These are phyloP conservation scores for Striga hermonthica DNA, from an alignment of 305 asterid species.

Conservation along the genomic window DNA sequence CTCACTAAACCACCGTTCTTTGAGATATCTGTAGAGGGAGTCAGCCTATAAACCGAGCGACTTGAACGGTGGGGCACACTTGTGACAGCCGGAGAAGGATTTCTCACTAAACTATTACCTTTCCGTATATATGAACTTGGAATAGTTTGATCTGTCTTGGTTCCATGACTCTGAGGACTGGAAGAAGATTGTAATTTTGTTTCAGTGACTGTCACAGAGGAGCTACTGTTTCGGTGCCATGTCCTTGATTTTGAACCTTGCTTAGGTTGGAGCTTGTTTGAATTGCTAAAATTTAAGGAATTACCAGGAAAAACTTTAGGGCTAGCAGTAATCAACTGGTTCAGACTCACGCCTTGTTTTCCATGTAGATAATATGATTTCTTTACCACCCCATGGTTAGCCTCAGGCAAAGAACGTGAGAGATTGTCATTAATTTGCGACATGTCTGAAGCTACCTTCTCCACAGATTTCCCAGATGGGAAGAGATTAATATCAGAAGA, in stretches of 20 bases:
- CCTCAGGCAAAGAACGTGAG: conserved; percentile 34
- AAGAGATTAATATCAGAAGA: conserved; percentile 34
- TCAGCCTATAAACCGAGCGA: too few species aligned
- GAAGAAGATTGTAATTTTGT: conserved; percentile 37
- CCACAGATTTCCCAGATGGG: conserved; percentile 24
- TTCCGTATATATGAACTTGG: conserved; percentile 66
- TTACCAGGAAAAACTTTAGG: conserved; percentile 43
- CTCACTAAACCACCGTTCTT: conserved; percentile 86
- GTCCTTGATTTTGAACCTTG: conserved; percentile 67
- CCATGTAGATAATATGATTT: conserved; percentile 34
- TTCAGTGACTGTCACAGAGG: conserved; percentile 40
- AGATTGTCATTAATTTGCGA: conserved; percentile 31
- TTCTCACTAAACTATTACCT: conserved; percentile 86
- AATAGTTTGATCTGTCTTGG: conserved; percentile 35
- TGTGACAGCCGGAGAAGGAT: conserved; percentile 33
- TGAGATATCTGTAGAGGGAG: conserved; percentile 50
- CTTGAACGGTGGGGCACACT: too few species aligned
- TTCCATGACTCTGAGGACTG: conserved; percentile 39
- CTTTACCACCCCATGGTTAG: conserved; percentile 35
- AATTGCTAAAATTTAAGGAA: conserved; percentile 37
- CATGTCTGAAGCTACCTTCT: conserved; percentile 31
- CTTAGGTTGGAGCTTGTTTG: conserved; percentile 39
- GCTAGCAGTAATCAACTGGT: conserved; percentile 39
- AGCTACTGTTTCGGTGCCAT: conserved; percentile 64
- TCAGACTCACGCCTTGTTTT: conserved; percentile 43